Conservation (phyloP, 2,329 filamentous ascomycete species). For the Aspergillus felis region DNA sequence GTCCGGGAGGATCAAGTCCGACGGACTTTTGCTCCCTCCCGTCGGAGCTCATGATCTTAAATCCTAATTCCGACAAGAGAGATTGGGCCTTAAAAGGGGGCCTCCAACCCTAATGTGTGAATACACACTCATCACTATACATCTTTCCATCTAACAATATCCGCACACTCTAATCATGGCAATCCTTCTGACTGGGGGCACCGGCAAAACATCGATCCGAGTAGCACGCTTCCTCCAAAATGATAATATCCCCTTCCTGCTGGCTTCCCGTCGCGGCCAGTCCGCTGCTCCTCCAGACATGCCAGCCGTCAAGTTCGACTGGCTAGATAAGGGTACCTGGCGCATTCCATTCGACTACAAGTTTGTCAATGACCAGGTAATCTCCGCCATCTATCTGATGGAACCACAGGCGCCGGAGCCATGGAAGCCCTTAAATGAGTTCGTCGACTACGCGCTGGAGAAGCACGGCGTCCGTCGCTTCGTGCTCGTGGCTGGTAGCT, state of each 20-base stretch:
- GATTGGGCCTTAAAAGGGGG: background rate
- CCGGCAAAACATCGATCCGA: constrained; percentile 43
- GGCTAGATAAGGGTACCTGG: constrained; percentile 43
- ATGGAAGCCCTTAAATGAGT: constrained; percentile 14
- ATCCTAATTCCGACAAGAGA: background rate
- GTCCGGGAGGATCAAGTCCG: background rate
- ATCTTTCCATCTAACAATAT: background rate
- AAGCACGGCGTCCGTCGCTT: constrained; percentile 40
- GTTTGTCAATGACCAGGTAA: constrained; percentile 9
- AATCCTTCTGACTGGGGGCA: constrained; percentile 45
- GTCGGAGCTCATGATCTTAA: background rate
- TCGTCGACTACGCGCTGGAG: constrained; percentile 40
- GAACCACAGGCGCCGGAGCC: background rate
- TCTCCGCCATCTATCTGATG: constrained; percentile 43
- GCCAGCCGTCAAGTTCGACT: constrained; percentile 41
- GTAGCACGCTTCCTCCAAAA: constrained; percentile 20
- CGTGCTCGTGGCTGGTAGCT: constrained; percentile 42
- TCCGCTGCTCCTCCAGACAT: background rate
- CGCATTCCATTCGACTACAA: constrained; percentile 26
- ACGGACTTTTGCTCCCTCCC: background rate
- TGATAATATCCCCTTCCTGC: constrained; percentile 24
- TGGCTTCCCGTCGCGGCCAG: constrained; percentile 35
- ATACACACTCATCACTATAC: background rate
- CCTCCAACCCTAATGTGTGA: background rate
- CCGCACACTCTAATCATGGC: constrained; percentile 7